Conservation (phyloP, 208 protist species). For the Trypanosoma cruzi region DNA sequence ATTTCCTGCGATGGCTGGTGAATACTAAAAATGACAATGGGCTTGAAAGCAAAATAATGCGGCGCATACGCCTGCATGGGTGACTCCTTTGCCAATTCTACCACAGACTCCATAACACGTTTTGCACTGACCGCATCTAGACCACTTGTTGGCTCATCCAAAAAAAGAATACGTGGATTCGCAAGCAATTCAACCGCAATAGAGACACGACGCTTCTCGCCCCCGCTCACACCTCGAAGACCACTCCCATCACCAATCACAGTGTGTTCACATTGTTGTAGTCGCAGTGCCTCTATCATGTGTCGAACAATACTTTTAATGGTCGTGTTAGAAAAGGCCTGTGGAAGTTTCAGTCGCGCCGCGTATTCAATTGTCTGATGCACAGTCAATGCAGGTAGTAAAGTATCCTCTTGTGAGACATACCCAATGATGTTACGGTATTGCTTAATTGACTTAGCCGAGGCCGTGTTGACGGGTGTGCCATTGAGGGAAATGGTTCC, state of each 20-base stretch:
- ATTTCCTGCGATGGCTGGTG: slow-evolving; percentile 93
- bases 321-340: slow-evolving; percentile 63
- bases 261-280: slow-evolving; percentile 81
- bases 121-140: slow-evolving; percentile 86
- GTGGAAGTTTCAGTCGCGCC: slow-evolving; percentile 89
- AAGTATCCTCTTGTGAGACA: slow-evolving; percentile 92
- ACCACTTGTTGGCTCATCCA: slow-evolving; percentile 93
- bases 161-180: slow-evolving; percentile 91
- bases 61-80: slow-evolving; percentile 79
- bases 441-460: slow-evolving; percentile 9
- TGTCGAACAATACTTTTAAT: slow-evolving; percentile 68
- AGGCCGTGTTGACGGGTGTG: slow-evolving; percentile 41
- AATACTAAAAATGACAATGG: slow-evolving; percentile 93
- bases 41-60: slow-evolving; percentile 87
- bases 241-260: slow-evolving; percentile 70
- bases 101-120: slow-evolving; percentile 81
- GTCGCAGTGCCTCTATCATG: slow-evolving; percentile 66
- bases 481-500: slow-evolving; percentile 79
- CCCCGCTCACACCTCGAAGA: slow-evolving; percentile 87
- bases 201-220: slow-evolving; percentile 91
- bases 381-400: slow-evolving; percentile 89
- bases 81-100: slow-evolving; percentile 81
- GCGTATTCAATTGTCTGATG: slow-evolving; percentile 88
- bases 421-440: slow-evolving; percentile 92
- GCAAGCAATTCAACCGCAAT: slow-evolving; percentile 93